Percentiles rank a stretch among this genome's conserved stretches.
Evolutionary conservation across 1,284 basidiomycete genomes (phyloP).

Genomic region (Mrakiaceae sp.): DNA sequence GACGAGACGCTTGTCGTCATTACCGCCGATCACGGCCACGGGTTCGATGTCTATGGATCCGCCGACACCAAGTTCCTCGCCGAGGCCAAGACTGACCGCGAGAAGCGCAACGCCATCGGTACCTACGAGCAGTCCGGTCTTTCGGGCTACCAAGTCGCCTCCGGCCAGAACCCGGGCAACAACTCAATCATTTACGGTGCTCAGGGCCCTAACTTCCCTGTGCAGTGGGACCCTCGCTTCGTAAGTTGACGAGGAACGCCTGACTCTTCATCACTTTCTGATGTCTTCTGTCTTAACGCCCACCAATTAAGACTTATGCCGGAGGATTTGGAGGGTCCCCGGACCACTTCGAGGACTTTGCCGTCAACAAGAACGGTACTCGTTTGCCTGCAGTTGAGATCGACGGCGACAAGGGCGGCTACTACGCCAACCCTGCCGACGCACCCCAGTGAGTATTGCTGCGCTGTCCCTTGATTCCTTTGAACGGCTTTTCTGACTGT

Average conservation of each 20-base stretch:
- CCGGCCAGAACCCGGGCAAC: constrained; percentile 26
- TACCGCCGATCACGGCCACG: constrained; percentile 36
- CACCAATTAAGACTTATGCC: too few relatives aligned
- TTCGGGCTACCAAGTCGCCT: constrained; percentile 29
- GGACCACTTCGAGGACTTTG: too few relatives aligned
- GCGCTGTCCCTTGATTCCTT: too few relatives aligned
- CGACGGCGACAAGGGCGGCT: too few relatives aligned
- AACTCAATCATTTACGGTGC: constrained; percentile 26
- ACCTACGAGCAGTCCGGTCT: constrained; percentile 32
- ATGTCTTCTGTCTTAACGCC: too few relatives aligned
- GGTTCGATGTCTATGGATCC: constrained; percentile 32
- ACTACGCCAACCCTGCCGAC: too few relatives aligned
- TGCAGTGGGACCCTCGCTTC: constrained; percentile 32
- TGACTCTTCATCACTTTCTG: too few relatives aligned
- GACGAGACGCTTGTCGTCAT: constrained; percentile 37
- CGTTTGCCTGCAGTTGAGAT: too few relatives aligned
- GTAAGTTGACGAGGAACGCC: neutral
- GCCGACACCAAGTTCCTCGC: constrained; percentile 34
- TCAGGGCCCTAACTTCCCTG: constrained; percentile 34
- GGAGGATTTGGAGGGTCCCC: too few relatives aligned
- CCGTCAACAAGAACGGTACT: too few relatives aligned
- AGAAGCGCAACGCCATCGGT: constrained; percentile 35
- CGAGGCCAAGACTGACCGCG: constrained; percentile 27
- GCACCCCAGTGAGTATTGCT: too few relatives aligned
- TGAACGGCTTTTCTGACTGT: too few relatives aligned